phyloP scores from a whole-genome alignment of 2,329 filamentous ascomycete species.

The Pseudogymnoascus sp. region DNA sequence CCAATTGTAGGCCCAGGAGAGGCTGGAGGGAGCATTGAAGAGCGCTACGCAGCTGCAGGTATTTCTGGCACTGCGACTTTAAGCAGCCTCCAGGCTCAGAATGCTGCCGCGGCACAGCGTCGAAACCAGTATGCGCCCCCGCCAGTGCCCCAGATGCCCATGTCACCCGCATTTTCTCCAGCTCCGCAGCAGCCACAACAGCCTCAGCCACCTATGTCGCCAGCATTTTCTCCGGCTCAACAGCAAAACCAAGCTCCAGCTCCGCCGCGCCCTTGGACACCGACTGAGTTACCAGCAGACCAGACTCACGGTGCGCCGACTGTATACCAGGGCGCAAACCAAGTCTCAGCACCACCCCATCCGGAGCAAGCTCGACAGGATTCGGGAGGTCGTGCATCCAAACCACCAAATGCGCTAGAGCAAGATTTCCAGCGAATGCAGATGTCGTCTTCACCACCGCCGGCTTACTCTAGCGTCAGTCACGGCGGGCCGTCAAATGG shows the following conservation, averaged over 20 bases:
- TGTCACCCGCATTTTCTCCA: slow-evolving; percentile 24
- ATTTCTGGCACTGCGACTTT: slow-evolving; percentile 81
- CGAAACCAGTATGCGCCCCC: slow-evolving; percentile 64
- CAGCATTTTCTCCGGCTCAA: slow-evolving; percentile 22
- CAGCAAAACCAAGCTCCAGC: slow-evolving; percentile 31
- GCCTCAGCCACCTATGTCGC: slow-evolving; percentile 27
- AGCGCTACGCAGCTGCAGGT: slow-evolving; percentile 81
- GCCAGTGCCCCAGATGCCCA: slow-evolving; percentile 32
- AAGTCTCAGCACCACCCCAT: slow-evolving; percentile 43
- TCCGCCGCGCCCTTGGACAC: slow-evolving; percentile 73
- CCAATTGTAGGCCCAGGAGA: slow-evolving; percentile 66
- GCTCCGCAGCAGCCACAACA: slow-evolving; percentile 29
- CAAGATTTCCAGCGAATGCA: slow-evolving; percentile 80
- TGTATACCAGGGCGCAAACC: slow-evolving; percentile 78
- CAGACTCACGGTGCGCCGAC: slow-evolving; percentile 84
- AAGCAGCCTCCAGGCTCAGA: slow-evolving; percentile 63
- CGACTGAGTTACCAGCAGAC: slow-evolving; percentile 79
- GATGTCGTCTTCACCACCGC: slow-evolving; percentile 74
- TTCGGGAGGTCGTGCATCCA: slow-evolving; percentile 21
- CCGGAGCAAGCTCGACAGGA: slow-evolving; percentile 31
- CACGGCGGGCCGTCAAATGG: slow-evolving; percentile 33
- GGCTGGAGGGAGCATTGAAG: slow-evolving; percentile 75
- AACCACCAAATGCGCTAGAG: slow-evolving; percentile 66
- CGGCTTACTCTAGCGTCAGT: slow-evolving; percentile 83
- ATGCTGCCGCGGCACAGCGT: slow-evolving; percentile 73